Evolutionary conservation across 2,329 filamentous ascomycete species (phyloP).

Genomic region (Colletotrichum sp.): DNA sequence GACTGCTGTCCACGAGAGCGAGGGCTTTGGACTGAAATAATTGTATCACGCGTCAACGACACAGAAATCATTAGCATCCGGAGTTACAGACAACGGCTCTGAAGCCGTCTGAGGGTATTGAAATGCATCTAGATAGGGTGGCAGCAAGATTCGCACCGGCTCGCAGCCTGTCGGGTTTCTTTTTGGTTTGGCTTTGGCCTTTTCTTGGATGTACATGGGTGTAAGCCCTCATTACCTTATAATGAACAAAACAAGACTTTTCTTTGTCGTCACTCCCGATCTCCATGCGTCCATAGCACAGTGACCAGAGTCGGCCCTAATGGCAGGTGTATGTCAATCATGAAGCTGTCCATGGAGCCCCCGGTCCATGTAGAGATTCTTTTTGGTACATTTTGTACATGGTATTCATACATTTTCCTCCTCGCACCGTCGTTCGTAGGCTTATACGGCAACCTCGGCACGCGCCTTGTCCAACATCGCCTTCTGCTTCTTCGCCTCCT

Average conservation of each 20-base stretch:
- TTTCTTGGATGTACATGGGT: slow-evolving; percentile 6
- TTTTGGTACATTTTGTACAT: slow-evolving; percentile 22
- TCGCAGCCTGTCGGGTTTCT: background rate
- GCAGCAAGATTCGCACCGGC: background rate
- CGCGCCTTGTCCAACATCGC: slow-evolving; percentile 48
- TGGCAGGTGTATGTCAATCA: background rate
- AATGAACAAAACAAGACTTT: background rate
- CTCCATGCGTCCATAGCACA: background rate
- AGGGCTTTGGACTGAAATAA: slow-evolving; percentile 89
- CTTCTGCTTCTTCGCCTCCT: slow-evolving; percentile 66
- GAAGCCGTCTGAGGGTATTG: background rate
- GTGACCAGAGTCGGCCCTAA: background rate
- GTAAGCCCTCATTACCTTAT: background rate
- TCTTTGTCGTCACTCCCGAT: background rate
- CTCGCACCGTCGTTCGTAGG: background rate
- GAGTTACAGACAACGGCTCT: slow-evolving; percentile 2
- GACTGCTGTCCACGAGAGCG: slow-evolving; percentile 87
- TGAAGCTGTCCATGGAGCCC: background rate
- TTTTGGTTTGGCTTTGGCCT: background rate
- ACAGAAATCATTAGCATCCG: background rate
- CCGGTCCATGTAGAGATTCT: slow-evolving; percentile 2
- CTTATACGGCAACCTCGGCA: slow-evolving; percentile 31
- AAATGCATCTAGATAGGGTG: background rate
- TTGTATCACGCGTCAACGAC: slow-evolving; percentile 8
- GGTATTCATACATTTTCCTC: slow-evolving; percentile 14